Evolutionary conservation across 306 rosid genomes (phyloP), one percentile per base, ranked within the genome.

Genomic region (Acacia melanoxylon): DNA sequence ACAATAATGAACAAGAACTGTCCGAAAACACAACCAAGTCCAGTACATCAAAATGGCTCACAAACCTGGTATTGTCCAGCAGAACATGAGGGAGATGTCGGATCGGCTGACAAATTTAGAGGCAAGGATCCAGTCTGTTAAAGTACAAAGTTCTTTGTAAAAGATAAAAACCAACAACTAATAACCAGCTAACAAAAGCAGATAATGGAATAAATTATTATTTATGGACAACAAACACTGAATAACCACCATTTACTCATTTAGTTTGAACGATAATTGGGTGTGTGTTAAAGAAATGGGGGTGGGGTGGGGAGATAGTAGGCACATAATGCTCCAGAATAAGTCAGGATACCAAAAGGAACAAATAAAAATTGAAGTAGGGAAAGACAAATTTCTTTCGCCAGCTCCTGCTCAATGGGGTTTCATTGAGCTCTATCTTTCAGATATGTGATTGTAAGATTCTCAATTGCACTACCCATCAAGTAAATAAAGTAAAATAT

Each of bases 61-160:
- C 81, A 73, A 82, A 91, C 98, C 98, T 87, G 87, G 84, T 17
- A 17, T 75, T 89, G 71, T 75, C 74, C 85, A 84, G 73, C 58
- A n/a, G 87, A 87, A 79, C 68, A 69, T 8, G 91, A 80, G 25
- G 87, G 79, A 69, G 91, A 81, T 42, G 45, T 69, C 37, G 81
- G 85, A 63, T 82, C 86, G 22, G 85, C 42, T 24, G 87, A 76
- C 83, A 86, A 35, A 40, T 54, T 82, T 49, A 79, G 76, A 78
- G 91, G 89, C 82, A 84, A 73, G 9, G 89, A 90, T 13, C 46
- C 91, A 78, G 74, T 56, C 92, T 89, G 94, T 80, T 17, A 65
- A 85, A 79, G 44, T 49, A 79, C 69, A 75, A 40, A 40, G 49
- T 37, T 19, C 10, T 66, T 66, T 16, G 5, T 51, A 35, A 71